Base-by-base conservation (phyloP, 2,329 filamentous ascomycete genomes). In the Pestalotiopsis sp. region DNA sequence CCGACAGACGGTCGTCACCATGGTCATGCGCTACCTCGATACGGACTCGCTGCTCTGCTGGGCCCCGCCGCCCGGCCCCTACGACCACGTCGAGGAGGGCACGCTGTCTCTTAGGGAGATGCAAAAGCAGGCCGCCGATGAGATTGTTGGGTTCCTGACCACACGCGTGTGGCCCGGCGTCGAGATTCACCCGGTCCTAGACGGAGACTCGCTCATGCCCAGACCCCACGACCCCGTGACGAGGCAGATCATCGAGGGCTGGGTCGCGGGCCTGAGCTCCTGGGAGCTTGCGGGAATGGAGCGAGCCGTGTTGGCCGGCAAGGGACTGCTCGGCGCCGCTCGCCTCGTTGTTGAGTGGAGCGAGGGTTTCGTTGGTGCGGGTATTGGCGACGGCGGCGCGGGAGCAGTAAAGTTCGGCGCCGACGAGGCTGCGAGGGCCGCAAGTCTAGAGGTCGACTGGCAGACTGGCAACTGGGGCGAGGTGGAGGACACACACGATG, bases 401-500 rank as follows among this genome's bases (percentile, higher is more conserved):
- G 68, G 38, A 6, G 80, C 76, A 40, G 74, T 74, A 63, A 73
- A 78, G 67, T 98, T 97, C 76, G 92, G 93, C 0, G 90, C 97
- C 13, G 92, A 97, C 74, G 90, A 97, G 77, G 95, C 94, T 0
- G 90, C 93, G 0, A 84, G 86, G 74, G 91, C 92, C 14, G 90
- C 91, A 5, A 97, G 88, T 74, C 78, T 97, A 56, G 96, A 99
- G 83, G 93, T 97, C 17, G 86, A 89, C 71, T 98, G 94, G 91
- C 96, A 99, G 86, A 97, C 91, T 1, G 83, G 87, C 35, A 90
- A 92, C 80, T 98, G 96, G 95, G 96, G 96, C 9, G 94, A 97
- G 83, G 96, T 99, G 0, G 96, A 99, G 79, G 94, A 99, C 80
- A 97, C 94, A 35, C 96, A 99, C 81, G 96, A 99, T 83, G 96